Base-by-base conservation (phyloP, 495 filamentous ascomycete species). In the Echria macrotheca region DNA sequence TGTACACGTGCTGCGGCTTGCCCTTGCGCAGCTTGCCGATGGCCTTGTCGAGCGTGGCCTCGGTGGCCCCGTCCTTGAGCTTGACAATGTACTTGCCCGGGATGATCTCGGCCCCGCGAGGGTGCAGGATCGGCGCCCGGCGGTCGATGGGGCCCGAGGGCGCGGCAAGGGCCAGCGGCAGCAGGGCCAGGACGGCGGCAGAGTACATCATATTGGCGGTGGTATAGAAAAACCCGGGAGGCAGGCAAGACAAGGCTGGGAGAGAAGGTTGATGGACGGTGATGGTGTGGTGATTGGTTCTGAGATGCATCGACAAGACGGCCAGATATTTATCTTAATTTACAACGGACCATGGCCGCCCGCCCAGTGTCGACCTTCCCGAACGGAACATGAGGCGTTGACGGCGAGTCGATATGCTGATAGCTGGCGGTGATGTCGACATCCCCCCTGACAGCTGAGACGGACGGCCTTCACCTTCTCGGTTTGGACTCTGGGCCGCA, bases 21-120 rank as follows among this genome's bases (percentile, higher is more conserved):
- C 33, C 47, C 36, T 62, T 39, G 47, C 56, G 56, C 47, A 69
- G 36, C 57, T 55, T 52, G 41, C 41, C 47, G 33, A 68, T 54
- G 46, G 63, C 62, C 29, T 53, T 55, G 23, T 69, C 58, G 7
- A 73, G 49, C 40, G 55, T 49, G 1, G 61, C 56, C 18, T 64
- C 54, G 46, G 47, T 57, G 41, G 59, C 53, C 36, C 70, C 66
- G 12, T 72, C 69, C 42, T 77, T 76, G 51, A 81, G 62, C 58
- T 78, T 74, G 58, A 82, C 72, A 38, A 82, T 77, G 65, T 80
- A 82, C 37, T 36, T 36, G 5, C 48, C 22, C 5, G 39, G 32
- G 40, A 51, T 44, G 28, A 28, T n/a, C 2, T 33, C n/a, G n/a
- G 23, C 31, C 25, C 29, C 18, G 39, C 38, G 36, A 35, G 38